A percentile compares a stretch with the other conserved stretches of the same genome.
Evolutionary conservation across 345 rosid genomes (phyloP).

Genomic region (Raphanus raphanistrum): DNA sequence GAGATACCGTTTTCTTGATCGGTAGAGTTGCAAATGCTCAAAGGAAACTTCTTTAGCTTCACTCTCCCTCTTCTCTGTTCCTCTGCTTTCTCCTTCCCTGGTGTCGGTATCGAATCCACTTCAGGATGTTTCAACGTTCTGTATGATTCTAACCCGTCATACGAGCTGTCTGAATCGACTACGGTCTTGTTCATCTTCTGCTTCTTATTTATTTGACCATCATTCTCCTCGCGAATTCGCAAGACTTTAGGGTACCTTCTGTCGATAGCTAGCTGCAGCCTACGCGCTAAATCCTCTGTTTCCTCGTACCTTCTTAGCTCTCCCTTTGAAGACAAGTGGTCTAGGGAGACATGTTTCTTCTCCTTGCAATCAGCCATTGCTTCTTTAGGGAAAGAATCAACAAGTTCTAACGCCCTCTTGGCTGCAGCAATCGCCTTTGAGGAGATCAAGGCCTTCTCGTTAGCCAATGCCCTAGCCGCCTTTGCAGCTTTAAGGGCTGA

Average conservation of each 20-base stretch:
- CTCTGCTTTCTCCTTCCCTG: constrained; percentile 24
- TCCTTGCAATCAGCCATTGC: constrained; percentile 29
- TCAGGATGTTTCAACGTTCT: constrained; percentile 23
- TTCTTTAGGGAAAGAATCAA: constrained; percentile 54
- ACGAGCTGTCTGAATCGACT: constrained; percentile 61
- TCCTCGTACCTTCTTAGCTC: neutral
- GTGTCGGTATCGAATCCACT: constrained; percentile 15
- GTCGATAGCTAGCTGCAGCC: neutral
- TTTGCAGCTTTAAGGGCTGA: constrained; percentile 64
- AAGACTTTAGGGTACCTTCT: neutral
- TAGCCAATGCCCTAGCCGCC: constrained; percentile 71
- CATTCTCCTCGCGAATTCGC: neutral
- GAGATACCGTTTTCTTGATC: constrained; percentile 49
- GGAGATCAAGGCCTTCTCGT: constrained; percentile 77
- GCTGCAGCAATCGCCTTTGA: constrained; percentile 77
- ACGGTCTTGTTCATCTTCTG: neutral
- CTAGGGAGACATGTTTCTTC: constrained; percentile 90
- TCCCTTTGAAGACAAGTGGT: constrained; percentile 59
- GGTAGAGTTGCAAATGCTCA: constrained; percentile 65
- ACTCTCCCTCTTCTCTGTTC: constrained; percentile 78
- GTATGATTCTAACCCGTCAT: constrained; percentile 36
- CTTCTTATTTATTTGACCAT: neutral
- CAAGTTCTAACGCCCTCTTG: constrained; percentile 69
- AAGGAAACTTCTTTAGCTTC: constrained; percentile 78
- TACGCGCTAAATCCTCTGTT: neutral